Evolutionary conservation across 495 filamentous ascomycete species (phyloP).

Genomic region (Cairneyella variabilis): DNA sequence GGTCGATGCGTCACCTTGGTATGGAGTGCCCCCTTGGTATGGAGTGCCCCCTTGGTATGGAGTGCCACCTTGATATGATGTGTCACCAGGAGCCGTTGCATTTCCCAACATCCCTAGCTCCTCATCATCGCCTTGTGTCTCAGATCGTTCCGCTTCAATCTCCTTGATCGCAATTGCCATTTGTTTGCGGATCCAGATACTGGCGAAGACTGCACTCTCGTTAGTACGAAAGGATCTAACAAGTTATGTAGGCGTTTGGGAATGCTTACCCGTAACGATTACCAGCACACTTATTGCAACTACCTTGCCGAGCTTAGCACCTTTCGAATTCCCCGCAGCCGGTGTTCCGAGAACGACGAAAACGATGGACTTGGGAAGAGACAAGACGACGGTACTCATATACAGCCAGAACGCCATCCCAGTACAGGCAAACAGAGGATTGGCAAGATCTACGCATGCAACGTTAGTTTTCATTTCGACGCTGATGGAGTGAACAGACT

Average conservation of each 20-base stretch:
- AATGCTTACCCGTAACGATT: conserved; percentile 7
- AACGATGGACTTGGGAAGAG: conserved; percentile 26
- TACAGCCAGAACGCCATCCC: conserved; percentile 31
- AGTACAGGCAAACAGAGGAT: conserved; percentile 32
- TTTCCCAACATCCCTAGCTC: not conserved
- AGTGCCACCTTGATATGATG: conserved; percentile 7
- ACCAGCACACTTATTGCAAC: conserved; percentile 6
- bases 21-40: too few relatives aligned
- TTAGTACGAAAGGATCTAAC: not conserved
- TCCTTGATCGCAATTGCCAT: conserved; percentile 5
- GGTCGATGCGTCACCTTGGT: too few relatives aligned
- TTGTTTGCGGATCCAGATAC: conserved; percentile 8
- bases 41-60: too few relatives aligned
- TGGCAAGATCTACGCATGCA: conserved; percentile 24
- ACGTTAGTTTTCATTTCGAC: not conserved
- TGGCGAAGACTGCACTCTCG: not conserved
- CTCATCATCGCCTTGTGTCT: not conserved
- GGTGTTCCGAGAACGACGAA: conserved; percentile 11
- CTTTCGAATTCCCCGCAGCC: conserved; percentile 1
- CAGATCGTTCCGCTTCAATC: conserved; percentile 7
- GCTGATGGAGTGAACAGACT: not conserved
- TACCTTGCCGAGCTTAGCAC: conserved; percentile 7
- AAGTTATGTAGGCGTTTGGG: not conserved
- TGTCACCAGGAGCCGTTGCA: not conserved
- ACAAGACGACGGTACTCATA: conserved; percentile 29